phyloP scores from a whole-genome alignment of 1,139 yeast species.

The Taphrina confusa region DNA sequence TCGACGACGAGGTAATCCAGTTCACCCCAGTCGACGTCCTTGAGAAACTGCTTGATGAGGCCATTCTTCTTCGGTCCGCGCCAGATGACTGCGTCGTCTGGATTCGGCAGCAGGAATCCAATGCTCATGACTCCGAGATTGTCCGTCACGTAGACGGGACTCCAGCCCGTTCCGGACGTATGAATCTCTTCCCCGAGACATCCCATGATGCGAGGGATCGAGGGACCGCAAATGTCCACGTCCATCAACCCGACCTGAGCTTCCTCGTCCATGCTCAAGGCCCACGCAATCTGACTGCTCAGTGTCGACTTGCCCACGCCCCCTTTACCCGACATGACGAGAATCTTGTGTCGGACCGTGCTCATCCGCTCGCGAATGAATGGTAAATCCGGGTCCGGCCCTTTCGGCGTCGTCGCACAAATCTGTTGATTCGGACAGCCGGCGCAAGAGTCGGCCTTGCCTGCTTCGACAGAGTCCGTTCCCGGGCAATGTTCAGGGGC shows the following conservation, averaged over 20 bases:
- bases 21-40: slow-evolving; percentile 95
- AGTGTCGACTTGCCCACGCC: slow-evolving; percentile 98
- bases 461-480: slow-evolving; percentile 91
- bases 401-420: slow-evolving; percentile 85
- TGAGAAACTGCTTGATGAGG: slow-evolving; percentile 85
- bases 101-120: slow-evolving; percentile 90
- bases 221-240: slow-evolving; percentile 96
- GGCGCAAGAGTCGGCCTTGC: slow-evolving; percentile 86
- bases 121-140: slow-evolving; percentile 95
- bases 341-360: slow-evolving; percentile 73
- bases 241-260: slow-evolving; percentile 95
- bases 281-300: slow-evolving; percentile 94
- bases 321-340: slow-evolving; percentile 93
- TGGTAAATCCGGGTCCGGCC: slow-evolving; percentile 94
- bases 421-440: slow-evolving; percentile 94
- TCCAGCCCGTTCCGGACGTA: slow-evolving; percentile 89
- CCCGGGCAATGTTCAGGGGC: slow-evolving; percentile 89
- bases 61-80: slow-evolving; percentile 94
- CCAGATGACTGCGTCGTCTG: slow-evolving; percentile 95
- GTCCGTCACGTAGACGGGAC: slow-evolving; percentile 94
- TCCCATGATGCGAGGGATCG: slow-evolving; percentile 92
- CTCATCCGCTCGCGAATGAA: slow-evolving; percentile 67
- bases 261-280: slow-evolving; percentile 83
- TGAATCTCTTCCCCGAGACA: slow-evolving; percentile 85
- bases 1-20: slow-evolving; percentile 88